These are phyloP conservation scores for Fusarium avenaceum DNA, from an alignment of 2,329 filamentous ascomycete genomes.

Conservation along the genomic window DNA sequence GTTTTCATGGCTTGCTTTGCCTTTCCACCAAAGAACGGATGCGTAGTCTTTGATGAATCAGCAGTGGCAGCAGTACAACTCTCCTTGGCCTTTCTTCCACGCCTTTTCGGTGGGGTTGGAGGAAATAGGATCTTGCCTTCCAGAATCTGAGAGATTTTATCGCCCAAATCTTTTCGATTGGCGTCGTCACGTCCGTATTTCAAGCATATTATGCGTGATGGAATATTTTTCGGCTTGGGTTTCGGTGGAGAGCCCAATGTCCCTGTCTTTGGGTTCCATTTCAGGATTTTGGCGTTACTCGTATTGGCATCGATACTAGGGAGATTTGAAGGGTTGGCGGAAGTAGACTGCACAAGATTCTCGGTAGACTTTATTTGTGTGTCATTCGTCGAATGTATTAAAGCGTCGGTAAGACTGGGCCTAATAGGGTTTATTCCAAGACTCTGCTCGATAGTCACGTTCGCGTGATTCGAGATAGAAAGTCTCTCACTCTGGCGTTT, in stretches of 20 bases:
- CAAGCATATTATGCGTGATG: conserved; percentile 65
- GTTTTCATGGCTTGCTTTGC: conserved; percentile 47
- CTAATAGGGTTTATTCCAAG: conserved; percentile 19
- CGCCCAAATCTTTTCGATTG: conserved; percentile 64
- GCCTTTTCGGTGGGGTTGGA: conserved; percentile 48
- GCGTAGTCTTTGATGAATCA: conserved; percentile 51
- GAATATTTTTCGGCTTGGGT: conserved; percentile 58
- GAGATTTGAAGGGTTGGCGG: conserved; percentile 20
- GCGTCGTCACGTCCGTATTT: conserved; percentile 68
- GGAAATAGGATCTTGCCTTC: conserved; percentile 49
- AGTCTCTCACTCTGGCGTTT: conserved; percentile 38
- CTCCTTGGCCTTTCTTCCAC: conserved; percentile 44
- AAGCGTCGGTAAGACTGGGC: conserved; percentile 10
- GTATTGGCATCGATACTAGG: conserved; percentile 17
- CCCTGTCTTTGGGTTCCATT: conserved; percentile 71
- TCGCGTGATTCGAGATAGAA: conserved; percentile 17
- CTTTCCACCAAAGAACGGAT: conserved; percentile 61
- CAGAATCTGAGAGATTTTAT: conserved; percentile 75
- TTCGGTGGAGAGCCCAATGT: conserved; percentile 73
- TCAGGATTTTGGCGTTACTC: conserved; percentile 65
- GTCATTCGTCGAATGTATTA: conserved; percentile 37
- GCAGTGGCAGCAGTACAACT: conserved; percentile 41
- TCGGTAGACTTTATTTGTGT: conserved; percentile 7
- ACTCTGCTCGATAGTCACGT: conserved; percentile 24
- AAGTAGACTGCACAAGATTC: conserved; percentile 7